Percentiles rank a stretch among this genome's conserved stretches.
These are phyloP conservation scores for Dichomitus squalens DNA, from an alignment of 1,284 basidiomycete species.

Conservation along the genomic window DNA sequence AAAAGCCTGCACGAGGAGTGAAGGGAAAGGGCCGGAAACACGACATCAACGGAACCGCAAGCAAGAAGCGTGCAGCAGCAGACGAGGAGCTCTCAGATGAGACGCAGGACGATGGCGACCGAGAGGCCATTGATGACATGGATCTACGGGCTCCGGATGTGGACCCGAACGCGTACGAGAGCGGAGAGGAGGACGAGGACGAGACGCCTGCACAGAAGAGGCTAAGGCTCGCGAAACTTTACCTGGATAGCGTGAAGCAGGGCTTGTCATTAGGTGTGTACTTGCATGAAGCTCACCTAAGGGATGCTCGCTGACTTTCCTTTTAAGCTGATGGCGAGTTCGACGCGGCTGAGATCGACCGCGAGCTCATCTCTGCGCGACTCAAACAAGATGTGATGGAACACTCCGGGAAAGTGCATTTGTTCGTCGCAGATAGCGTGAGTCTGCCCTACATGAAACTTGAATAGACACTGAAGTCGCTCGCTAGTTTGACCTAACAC, in stretches of 20 bases:
- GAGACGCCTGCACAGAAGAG: conserved; percentile 97
- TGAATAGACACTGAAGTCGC: not conserved
- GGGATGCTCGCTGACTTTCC: not conserved
- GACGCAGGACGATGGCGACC: conserved; percentile 56
- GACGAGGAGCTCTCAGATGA: conserved; percentile 81
- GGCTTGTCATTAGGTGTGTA: conserved; percentile 59
- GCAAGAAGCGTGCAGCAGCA: conserved; percentile 34
- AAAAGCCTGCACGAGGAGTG: conserved; percentile 27
- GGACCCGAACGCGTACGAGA: conserved; percentile 51
- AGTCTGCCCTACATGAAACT: conserved; percentile 25
- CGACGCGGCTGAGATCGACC: conserved; percentile 93
- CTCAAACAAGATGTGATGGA: conserved; percentile 89
- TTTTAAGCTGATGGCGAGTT: conserved; percentile 76
- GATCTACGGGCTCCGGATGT: conserved; percentile 68
- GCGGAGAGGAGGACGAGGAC: conserved; percentile 79
- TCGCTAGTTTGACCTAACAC: conserved; percentile 45
- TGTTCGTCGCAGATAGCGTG: conserved; percentile 76
- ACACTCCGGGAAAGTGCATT: conserved; percentile 83
- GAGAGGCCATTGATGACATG: conserved; percentile 69
- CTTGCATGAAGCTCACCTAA: not conserved
- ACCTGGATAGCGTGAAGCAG: conserved; percentile 85
- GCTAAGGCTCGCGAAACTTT: conserved; percentile 87
- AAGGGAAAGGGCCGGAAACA: conserved; percentile 18
- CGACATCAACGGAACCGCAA: conserved; percentile 22
- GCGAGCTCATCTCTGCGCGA: conserved; percentile 87